Evolutionary conservation across 305 asterid genomes (phyloP), one percentile per base, ranked within the genome.

Genomic region (Plantago coronopus): DNA sequence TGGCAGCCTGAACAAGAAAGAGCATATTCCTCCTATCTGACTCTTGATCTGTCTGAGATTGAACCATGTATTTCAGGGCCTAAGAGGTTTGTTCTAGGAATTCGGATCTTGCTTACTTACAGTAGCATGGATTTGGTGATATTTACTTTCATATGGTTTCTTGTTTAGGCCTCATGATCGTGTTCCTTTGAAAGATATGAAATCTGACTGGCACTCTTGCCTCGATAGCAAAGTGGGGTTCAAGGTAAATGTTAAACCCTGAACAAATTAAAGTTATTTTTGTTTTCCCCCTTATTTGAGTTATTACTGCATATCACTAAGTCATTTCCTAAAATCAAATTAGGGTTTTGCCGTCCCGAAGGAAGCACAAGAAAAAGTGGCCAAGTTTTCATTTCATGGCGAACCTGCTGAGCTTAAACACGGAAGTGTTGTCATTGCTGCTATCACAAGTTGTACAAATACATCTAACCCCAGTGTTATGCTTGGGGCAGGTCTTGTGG

Each of bases 401-500:
- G 75, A 91, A 74, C 84, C 88, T 40, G 94, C 98, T 22, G 98
- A 91, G 75, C 97, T 91, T 70, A 91, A 71, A 79, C 95, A 91
- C 66, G 97, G 98, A 11, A 89, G 98, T 62, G 91, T 91, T 27
- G 97, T 91, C 63, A 91, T 91, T 77, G 97, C 98, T 61, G 96
- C 98, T 59, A 91, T 91, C 71, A 88, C 98, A n/a, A 91, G 96
- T 73, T 91, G 98, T 79, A 89, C 98, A 55, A 91, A 91, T 75
- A 91, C 98, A 73, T 91, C 98, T 50, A 89, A 91, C 79, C 98
- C 98, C 62, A 89, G 97, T 72, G 98, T 91, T 37, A 88, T 91
- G 95, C 95, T 91, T 63, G 98, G 98, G 59, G 98, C 98, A n/a
- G 97, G 81, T 44, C 95, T 91, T 50, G 98, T 91, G 54, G 97